Evolutionary conservation across 2,329 filamentous ascomycete species (phyloP).

Genomic region (Colletotrichum graminicola): DNA sequence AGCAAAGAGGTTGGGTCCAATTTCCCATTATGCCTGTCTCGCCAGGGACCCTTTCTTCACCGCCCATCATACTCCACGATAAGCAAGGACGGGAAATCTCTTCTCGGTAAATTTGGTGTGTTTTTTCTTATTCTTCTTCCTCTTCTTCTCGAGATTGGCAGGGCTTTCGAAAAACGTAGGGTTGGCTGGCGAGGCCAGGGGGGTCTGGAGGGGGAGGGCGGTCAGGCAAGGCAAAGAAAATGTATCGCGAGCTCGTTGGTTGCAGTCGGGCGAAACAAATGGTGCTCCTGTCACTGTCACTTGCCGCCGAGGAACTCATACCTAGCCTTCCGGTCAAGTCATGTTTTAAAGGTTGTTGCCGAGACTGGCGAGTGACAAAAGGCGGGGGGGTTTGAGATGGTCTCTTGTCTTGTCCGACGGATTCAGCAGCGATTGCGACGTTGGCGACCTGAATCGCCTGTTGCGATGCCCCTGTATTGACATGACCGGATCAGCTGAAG

Average conservation of each 20-base stretch:
- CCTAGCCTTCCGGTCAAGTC: neutral
- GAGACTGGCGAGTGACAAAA: conserved; percentile 32
- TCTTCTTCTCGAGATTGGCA: neutral
- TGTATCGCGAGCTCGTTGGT: conserved; percentile 1
- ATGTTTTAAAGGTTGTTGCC: conserved; percentile 6
- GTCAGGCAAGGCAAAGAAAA: conserved; percentile 5
- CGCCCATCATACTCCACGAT: conserved; percentile 20
- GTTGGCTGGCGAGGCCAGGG: neutral
- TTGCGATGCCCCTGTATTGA: conserved; percentile 2
- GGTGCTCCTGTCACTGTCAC: conserved; percentile 5
- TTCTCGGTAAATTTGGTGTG: neutral
- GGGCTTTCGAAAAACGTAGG: neutral
- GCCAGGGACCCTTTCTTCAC: conserved; percentile 23
- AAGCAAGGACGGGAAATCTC: neutral
- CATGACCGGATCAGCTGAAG: conserved; percentile 23
- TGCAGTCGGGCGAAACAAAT: conserved; percentile 21
- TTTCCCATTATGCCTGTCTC: conserved; percentile 29
- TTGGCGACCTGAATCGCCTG: conserved; percentile 1
- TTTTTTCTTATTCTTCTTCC: neutral
- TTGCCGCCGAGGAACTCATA: neutral
- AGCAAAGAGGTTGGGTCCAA: conserved; percentile 22
- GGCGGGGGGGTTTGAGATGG: neutral
- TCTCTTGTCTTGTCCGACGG: neutral
- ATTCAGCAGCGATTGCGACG: neutral
- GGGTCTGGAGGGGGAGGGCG: neutral